Conservation (phyloP, 2,329 filamentous ascomycete species). For the Lachnellula suecica region DNA sequence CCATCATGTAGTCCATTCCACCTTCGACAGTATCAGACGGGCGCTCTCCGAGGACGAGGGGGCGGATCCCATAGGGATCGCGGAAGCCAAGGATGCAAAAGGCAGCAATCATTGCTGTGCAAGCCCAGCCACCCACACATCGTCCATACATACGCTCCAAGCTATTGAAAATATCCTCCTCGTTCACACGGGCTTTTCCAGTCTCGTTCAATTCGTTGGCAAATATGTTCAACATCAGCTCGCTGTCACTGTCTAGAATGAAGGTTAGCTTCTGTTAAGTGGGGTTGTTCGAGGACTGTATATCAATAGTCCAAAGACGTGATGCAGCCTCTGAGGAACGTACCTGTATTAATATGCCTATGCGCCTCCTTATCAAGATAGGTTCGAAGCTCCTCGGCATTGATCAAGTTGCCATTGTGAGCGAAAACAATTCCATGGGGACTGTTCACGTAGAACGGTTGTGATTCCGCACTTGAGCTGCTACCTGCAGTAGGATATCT, state of each 20-base stretch:
- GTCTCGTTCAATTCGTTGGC: constrained; percentile 79
- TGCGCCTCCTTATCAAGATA: constrained; percentile 43
- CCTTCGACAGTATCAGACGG: constrained; percentile 60
- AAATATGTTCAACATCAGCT: constrained; percentile 86
- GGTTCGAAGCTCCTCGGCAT: constrained; percentile 63
- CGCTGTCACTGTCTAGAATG: constrained; percentile 60
- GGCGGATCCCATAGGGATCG: constrained; percentile 79
- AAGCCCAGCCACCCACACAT: constrained; percentile 76
- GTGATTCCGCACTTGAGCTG: constrained; percentile 79
- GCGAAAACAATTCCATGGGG: constrained; percentile 80
- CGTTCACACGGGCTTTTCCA: constrained; percentile 77
- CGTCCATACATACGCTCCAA: constrained; percentile 70
- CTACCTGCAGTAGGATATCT: constrained; percentile 89
- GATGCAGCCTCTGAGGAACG: not conserved
- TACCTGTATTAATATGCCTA: constrained; percentile 58
- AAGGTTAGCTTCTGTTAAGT: too few species aligned
- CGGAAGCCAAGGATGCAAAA: constrained; percentile 80
- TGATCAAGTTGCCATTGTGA: constrained; percentile 89
- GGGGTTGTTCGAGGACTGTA: not conserved
- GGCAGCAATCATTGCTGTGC: constrained; percentile 78
- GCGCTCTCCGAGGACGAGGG: constrained; percentile 75
- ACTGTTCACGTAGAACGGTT: constrained; percentile 90
- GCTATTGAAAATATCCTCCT: constrained; percentile 73
- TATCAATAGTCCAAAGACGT: not conserved
- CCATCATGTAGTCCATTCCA: constrained; percentile 83